Conservation (phyloP, 495 filamentous ascomycete species). For the Penicillium mononematosum region DNA sequence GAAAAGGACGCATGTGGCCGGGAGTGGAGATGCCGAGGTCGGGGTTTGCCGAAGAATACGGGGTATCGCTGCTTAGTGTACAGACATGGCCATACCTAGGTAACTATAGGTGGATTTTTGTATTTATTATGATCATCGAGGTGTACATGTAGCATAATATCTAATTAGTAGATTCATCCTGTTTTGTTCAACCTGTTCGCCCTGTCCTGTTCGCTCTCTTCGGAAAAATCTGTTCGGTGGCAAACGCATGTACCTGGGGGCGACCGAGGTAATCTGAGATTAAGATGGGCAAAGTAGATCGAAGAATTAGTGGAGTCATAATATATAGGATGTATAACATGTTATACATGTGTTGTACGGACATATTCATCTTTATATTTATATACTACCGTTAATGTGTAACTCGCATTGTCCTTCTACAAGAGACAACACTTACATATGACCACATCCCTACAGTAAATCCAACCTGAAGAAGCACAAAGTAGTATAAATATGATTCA, state of each 20-base stretch:
- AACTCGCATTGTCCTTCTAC: not conserved
- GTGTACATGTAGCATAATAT: not conserved
- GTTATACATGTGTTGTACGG: not conserved
- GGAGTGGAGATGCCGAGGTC: slow-evolving; percentile 35
- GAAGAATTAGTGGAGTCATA: not conserved
- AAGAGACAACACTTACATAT: not conserved
- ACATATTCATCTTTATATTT: not conserved
- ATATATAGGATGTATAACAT: not conserved
- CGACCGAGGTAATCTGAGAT: slow-evolving; percentile 13
- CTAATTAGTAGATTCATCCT: not conserved
- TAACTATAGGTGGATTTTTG: not conserved
- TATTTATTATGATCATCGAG: not conserved
- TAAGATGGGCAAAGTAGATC: slow-evolving; percentile 1
- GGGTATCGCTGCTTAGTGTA: not conserved
- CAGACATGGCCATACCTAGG: too few relatives aligned
- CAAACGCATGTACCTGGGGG: slow-evolving; percentile 13
- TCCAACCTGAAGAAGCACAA: not conserved
- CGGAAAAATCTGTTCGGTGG: slow-evolving; percentile 24
- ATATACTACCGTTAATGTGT: not conserved
- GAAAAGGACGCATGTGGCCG: slow-evolving; percentile 31
- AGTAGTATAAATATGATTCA: not conserved
- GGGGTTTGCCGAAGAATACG: slow-evolving; percentile 22
- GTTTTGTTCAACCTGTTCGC: not conserved
- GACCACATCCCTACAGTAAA: not conserved
- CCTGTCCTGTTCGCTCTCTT: not conserved